These are phyloP conservation scores for Yarrowia galli DNA, from an alignment of 1,139 yeast species.

Conservation along the genomic window DNA sequence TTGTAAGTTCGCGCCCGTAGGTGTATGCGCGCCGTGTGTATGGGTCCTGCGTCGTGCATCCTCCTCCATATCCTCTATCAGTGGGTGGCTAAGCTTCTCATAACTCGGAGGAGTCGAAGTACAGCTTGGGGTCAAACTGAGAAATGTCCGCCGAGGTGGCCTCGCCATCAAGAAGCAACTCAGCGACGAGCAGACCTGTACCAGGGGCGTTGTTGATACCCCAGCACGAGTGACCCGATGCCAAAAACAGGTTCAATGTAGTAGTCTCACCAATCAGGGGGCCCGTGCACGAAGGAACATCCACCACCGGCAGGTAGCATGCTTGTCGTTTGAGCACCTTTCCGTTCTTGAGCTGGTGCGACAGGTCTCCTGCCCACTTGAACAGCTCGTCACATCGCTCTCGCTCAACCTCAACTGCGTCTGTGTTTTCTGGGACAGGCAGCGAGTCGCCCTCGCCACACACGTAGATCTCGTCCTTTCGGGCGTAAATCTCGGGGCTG, in stretches of 20 bases:
- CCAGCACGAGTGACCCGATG: slow-evolving; percentile 98
- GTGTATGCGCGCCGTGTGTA: slow-evolving; percentile 1
- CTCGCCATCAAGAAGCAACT: slow-evolving; percentile 83
- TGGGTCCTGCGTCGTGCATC: slow-evolving; percentile 8
- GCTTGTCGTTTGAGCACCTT: slow-evolving; percentile 87
- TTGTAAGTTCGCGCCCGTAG: slow-evolving; percentile 5
- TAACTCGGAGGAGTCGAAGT: slow-evolving; percentile 60
- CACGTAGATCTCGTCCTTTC: slow-evolving; percentile 94
- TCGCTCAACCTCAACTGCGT: slow-evolving; percentile 86
- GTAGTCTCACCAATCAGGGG: slow-evolving; percentile 95
- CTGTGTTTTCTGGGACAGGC: slow-evolving; percentile 92
- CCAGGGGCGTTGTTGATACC: slow-evolving; percentile 98
- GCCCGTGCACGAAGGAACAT: slow-evolving; percentile 89
- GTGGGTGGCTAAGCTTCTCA: not conserved
- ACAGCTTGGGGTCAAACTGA: slow-evolving; percentile 82
- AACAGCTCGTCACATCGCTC: slow-evolving; percentile 89
- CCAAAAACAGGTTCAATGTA: slow-evolving; percentile 75
- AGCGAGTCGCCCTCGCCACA: slow-evolving; percentile 97
- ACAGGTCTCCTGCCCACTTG: slow-evolving; percentile 78
- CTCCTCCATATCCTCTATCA: slow-evolving; percentile 7
- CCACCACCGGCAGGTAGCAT: slow-evolving; percentile 92
- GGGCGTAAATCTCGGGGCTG: slow-evolving; percentile 93
- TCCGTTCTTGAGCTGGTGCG: slow-evolving; percentile 75
- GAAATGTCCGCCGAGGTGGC: slow-evolving; percentile 78
- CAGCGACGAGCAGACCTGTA: slow-evolving; percentile 92